Evolutionary conservation across 352 stramenopile species (phyloP).

Genomic region (Phytophthora meadii): DNA sequence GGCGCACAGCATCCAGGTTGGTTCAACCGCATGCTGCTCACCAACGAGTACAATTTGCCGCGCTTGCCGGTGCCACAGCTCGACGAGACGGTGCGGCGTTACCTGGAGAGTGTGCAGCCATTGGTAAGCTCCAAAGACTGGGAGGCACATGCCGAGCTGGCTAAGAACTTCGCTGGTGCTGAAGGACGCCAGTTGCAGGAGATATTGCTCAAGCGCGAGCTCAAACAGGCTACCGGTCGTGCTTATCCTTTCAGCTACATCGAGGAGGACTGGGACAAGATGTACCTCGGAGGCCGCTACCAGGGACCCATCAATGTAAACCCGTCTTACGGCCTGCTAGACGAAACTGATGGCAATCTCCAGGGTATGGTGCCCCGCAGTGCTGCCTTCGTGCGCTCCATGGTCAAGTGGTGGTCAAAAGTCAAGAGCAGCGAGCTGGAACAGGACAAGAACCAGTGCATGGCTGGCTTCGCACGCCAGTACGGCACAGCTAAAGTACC

Average conservation of each 20-base stretch:
- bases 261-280: slow-evolving; percentile 91
- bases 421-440: slow-evolving; percentile 89
- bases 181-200: slow-evolving; percentile 74
- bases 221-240: slow-evolving; percentile 77
- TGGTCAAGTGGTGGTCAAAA: slow-evolving; percentile 90
- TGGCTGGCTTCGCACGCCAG: slow-evolving; percentile 89
- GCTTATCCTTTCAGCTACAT: slow-evolving; percentile 95
- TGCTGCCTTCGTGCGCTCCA: slow-evolving; percentile 81
- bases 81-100: slow-evolving; percentile 89
- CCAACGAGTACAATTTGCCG: slow-evolving; percentile 81
- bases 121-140: slow-evolving; percentile 76
- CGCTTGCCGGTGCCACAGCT: slow-evolving; percentile 90
- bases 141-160: slow-evolving; percentile 68
- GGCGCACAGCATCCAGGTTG: slow-evolving; percentile 53
- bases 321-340: slow-evolving; percentile 84
- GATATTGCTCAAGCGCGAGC: slow-evolving; percentile 70
- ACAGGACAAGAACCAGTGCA: slow-evolving; percentile 91
- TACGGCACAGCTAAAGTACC: slow-evolving; percentile 88
- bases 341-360: slow-evolving; percentile 82
- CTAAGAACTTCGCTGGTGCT: slow-evolving; percentile 57
- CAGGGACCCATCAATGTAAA: slow-evolving; percentile 93
- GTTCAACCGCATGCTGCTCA: slow-evolving; percentile 79
- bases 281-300: slow-evolving; percentile 92
- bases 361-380: slow-evolving; percentile 73
- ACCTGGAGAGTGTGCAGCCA: slow-evolving; percentile 80